Conservation (phyloP, 768 basidiomycete genomes). For the Postia placenta region DNA sequence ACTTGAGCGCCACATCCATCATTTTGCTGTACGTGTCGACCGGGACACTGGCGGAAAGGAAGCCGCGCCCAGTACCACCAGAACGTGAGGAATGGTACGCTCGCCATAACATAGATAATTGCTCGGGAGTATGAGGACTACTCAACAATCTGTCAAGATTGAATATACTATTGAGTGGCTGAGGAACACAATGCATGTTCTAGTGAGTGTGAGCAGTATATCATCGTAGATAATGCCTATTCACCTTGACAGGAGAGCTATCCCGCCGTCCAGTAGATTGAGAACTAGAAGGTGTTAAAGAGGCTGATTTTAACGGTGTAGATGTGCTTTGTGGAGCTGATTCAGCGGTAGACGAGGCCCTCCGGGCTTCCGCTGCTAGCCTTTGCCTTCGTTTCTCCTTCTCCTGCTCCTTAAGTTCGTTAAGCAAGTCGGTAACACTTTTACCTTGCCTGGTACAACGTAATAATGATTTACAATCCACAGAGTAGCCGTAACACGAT, state of each 20-base stretch:
- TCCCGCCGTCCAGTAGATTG: constrained; percentile 41
- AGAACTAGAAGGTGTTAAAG: constrained; percentile 15
- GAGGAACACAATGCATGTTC: constrained; percentile 4
- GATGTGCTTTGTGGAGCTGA: constrained; percentile 2
- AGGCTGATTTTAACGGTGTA: too few species aligned
- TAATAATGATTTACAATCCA: background rate
- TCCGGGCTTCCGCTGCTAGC: constrained; percentile 5
- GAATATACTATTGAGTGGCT: constrained; percentile 81
- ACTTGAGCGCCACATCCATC: constrained; percentile 52
- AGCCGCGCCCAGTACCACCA: constrained; percentile 75
- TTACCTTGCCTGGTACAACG: constrained; percentile 31
- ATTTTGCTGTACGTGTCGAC: constrained; percentile 67
- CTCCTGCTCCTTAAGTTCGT: constrained; percentile 24
- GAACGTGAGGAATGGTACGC: constrained; percentile 83
- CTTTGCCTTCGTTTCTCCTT: constrained; percentile 13
- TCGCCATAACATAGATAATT: constrained; percentile 82
- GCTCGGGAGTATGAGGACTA: constrained; percentile 62
- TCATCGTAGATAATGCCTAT: constrained; percentile 9
- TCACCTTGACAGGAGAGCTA: constrained; percentile 61
- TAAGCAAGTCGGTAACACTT: constrained; percentile 32
- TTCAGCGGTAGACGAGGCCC: constrained; percentile 5
- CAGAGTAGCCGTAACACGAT: constrained; percentile 6
- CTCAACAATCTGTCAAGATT: constrained; percentile 66
- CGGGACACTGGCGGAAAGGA: constrained; percentile 79
- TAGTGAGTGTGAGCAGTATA: background rate